These are phyloP conservation scores for Meyerozyma athensensis DNA, from an alignment of 1,139 yeast species.

Conservation along the genomic window DNA sequence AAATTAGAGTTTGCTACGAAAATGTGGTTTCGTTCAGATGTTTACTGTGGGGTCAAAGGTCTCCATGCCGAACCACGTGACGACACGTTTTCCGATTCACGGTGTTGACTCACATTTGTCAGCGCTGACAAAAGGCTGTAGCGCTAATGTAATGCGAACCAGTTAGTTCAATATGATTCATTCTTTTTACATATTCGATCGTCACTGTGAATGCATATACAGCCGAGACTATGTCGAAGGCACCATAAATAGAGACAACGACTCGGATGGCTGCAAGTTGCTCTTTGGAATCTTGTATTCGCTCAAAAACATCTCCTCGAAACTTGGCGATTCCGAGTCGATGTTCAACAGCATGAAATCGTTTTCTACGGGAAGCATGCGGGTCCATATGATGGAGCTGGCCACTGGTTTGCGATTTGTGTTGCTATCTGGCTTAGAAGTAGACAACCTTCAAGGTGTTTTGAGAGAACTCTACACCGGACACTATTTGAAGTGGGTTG, in stretches of 20 bases:
- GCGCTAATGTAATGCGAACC: no score
- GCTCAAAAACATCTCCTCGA: conserved; percentile 65
- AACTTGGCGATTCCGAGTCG: conserved; percentile 40
- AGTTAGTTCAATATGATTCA: conserved; percentile 36
- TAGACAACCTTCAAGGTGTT: conserved; percentile 56
- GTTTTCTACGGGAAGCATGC: conserved; percentile 66
- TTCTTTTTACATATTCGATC: conserved; percentile 84
- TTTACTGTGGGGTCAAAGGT: no score
- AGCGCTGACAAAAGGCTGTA: not conserved
- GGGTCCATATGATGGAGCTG: conserved; percentile 78
- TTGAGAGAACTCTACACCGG: conserved; percentile 65
- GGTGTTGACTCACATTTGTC: not conserved
- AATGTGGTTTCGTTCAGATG: no score
- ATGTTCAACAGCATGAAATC: conserved; percentile 52
- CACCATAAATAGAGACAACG: conserved; percentile 50
- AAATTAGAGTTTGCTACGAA: no score
- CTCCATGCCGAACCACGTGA: no score
- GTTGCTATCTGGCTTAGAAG: conserved; percentile 61
- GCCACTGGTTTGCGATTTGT: conserved; percentile 75
- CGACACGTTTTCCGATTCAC: not conserved
- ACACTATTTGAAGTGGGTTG: conserved; percentile 64
- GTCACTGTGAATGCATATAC: conserved; percentile 81
- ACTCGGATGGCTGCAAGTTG: conserved; percentile 67
- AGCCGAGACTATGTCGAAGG: conserved; percentile 55
- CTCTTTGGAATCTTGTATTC: conserved; percentile 87